phyloP scores from a whole-genome alignment of 2,329 filamentous ascomycete species.

The Chrysoporthe cubensis region DNA sequence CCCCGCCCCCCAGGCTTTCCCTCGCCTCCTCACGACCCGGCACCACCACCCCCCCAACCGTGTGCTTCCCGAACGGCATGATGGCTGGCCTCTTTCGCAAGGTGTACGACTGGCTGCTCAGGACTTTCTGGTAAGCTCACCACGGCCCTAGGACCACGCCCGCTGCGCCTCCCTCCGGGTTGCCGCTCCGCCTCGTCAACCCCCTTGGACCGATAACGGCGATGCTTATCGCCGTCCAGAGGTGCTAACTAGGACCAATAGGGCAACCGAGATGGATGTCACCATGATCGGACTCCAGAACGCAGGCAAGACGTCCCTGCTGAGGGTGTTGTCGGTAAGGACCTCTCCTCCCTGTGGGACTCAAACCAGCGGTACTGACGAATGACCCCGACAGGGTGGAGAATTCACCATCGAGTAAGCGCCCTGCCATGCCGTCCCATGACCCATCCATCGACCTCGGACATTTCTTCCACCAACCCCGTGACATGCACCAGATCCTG shows the following conservation, averaged over 20 bases:
- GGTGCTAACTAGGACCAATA: slow-evolving; percentile 42
- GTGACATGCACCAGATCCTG: slow-evolving; percentile 24
- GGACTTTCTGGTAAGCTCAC: slow-evolving; percentile 86
- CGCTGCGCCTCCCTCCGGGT: slow-evolving; percentile 33
- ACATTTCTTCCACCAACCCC: slow-evolving; percentile 25
- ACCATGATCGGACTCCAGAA: slow-evolving; percentile 99
- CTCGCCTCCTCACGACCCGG: slow-evolving; percentile 10
- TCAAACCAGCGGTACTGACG: slow-evolving; percentile 22
- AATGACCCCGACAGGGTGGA: slow-evolving; percentile 69
- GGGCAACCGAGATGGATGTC: slow-evolving; percentile 99
- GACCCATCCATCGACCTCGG: slow-evolving; percentile 28
- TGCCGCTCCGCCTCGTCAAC: slow-evolving; percentile 27
- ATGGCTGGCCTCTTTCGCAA: slow-evolving; percentile 93
- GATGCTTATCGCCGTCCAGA: slow-evolving; percentile 14
- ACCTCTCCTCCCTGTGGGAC: slow-evolving; percentile 16
- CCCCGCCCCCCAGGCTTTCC: slow-evolving; percentile 18
- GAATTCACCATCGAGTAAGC: slow-evolving; percentile 99
- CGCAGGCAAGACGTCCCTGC: slow-evolving; percentile 93
- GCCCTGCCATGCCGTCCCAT: slow-evolving; percentile 23
- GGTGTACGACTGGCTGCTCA: slow-evolving; percentile 97
- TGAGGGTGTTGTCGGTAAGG: slow-evolving; percentile 92
- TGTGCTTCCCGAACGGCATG: slow-evolving; percentile 38
- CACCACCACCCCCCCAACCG: slow-evolving; percentile 12
- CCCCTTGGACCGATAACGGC: neutral
- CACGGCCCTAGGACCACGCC: slow-evolving; percentile 6